Evolutionary conservation across 768 basidiomycete species (phyloP), one percentile per base, ranked within the genome.

Genomic region (Xerocomellus dryophilus): DNA sequence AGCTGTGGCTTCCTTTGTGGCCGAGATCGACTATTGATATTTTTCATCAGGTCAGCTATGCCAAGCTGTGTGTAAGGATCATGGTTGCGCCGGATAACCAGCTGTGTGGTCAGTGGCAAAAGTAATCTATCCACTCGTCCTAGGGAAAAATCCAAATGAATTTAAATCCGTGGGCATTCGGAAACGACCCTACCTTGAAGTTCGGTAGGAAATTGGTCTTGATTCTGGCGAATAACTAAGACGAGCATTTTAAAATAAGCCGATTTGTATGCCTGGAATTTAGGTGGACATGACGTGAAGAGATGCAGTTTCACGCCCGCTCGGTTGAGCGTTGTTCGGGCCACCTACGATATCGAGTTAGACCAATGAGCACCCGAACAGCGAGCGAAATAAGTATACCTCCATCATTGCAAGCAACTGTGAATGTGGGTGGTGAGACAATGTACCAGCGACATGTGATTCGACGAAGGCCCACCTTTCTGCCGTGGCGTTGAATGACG

Each of bases 321-420:
- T 21, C 62, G 65, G 50, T 68, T 68, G 47, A 83, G 76, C 9
- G 81, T 81, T 49, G 66, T 72, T 54, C 75, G 73, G 34, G 79
- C 77, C 43, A 78, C 70, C 82, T 83, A 54, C 27, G 32, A 38
- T 25, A 27, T 35, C 41, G 25, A 25, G 47, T 59, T 15, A 49
- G 43, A 42, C 31, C 12, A 29, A n/a, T 3, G 18, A 39, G 12
- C 34, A 36, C 35, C 25, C 51, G 20, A 50, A 31, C 12, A 35
- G 10, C 32, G 29, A 48, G 56, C 20, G 41, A 60, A 50, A 47
- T 54, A 56, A 60, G 59, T 53, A 69, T 74, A 83, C 81, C 81
- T 83, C 81, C 43, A 76, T 69, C 54, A 83, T 58, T 21, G 73
- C 67, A 47, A 83, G 71, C 47, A 83, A 71, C 81, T 83, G 58